Evolutionary conservation across 768 basidiomycete species (phyloP).

Genomic region (Mrakia hoshinonis): DNA sequence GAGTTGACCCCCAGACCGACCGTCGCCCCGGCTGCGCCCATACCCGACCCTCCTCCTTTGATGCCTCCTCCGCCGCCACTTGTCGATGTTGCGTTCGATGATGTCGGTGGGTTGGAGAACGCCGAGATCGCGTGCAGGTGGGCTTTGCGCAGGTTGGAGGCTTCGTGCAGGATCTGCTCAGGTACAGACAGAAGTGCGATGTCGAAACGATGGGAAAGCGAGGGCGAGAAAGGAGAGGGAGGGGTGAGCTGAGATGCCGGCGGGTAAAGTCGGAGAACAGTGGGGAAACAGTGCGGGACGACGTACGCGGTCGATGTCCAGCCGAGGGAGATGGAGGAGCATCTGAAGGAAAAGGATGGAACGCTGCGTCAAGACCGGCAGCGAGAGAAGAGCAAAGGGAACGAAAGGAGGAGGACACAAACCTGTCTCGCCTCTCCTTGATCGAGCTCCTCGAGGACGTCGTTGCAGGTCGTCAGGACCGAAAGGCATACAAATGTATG

Average conservation of each 20-base stretch:
- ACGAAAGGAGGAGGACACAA: neutral
- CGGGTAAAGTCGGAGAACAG: neutral
- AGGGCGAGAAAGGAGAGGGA: neutral
- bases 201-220: neutral
- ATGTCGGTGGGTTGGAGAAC: neutral
- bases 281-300: neutral
- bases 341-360: neutral
- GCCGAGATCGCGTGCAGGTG: constrained; percentile 1
- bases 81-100: too few species aligned
- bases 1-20: too few species aligned
- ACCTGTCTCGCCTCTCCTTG: constrained; percentile 11
- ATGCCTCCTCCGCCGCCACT: too few species aligned
- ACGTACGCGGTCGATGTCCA: constrained; percentile 20
- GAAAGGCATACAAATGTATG: constrained; percentile 19
- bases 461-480: constrained; percentile 22
- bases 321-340: constrained; percentile 11
- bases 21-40: too few species aligned
- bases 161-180: constrained; percentile 19
- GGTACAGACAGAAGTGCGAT: neutral
- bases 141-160: constrained; percentile 16
- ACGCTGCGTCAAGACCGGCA: neutral
- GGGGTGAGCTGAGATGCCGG: neutral
- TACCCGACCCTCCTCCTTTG: too few species aligned
- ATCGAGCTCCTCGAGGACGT: constrained; percentile 21
- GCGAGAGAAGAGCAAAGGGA: neutral